Evolutionary conservation across 352 stramenopile species (phyloP), one percentile per base, ranked within the genome.

Genomic region (Pythium apleroticum): DNA sequence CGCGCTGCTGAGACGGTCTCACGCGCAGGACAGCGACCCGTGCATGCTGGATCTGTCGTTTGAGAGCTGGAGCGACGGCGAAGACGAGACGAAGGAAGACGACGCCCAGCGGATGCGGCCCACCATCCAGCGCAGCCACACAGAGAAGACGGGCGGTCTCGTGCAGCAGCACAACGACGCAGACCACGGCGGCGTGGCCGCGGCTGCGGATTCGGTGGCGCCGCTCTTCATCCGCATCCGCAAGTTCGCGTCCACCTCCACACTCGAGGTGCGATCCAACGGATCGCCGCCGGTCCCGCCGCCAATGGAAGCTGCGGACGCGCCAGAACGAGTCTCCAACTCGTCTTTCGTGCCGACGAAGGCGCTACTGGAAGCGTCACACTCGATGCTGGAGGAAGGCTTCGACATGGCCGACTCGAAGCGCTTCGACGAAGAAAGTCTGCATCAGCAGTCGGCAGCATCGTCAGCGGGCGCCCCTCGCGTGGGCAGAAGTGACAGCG

Each of bases 211-310:
- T 19, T 35, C 60, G 4, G 43, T 68, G 9, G 52, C 45, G 31
- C 53, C 61, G 43, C 45, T 68, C 12, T 57, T 43, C 33, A 68
- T 68, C 25, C 61, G 61, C 33, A 49, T 68, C 41, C 61, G 61
- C 45, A 68, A 68, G 46, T 50, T 68, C 14, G 53, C 61, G 19
- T 68, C 61, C 5, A 62, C 52, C 5, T 61, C 52, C n/a, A 48
- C 54, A 17, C 33, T 68, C 3, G 53, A 68, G 7, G 12, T 45
- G 17, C 46, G 17, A 20, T 3, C 41, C 19, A 25, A 25, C 19
- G 41, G 17, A 15, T 5, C 41, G 19, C 41, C n/a, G 41, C 19
- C 3, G 19, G 8, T 15, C 17, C 41, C 7, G 41, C 41, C 17
- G 17, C n/a, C n/a, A 14, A 24, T 11, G 0, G 54, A 60, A 19